Conservation (phyloP, 1,139 yeast genomes). For the Candida tetrigidarum region DNA sequence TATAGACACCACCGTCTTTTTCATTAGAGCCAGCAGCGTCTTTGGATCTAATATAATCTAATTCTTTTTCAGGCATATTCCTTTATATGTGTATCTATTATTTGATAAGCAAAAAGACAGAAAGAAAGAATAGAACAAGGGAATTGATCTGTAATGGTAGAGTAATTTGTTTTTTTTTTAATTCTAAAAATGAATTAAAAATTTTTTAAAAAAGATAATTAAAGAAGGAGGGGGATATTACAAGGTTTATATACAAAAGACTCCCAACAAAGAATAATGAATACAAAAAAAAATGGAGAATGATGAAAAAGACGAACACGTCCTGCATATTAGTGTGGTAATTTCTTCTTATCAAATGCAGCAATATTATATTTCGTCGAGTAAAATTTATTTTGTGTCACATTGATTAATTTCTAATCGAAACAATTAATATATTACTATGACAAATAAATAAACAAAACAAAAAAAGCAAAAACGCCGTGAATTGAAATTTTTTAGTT, state of each 20-base stretch:
- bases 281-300: background rate
- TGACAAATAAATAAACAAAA: too few relatives aligned
- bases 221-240: background rate
- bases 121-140: background rate
- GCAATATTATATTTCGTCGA: background rate
- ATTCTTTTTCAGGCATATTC: slow-evolving; percentile 46
- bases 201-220: background rate
- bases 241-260: background rate
- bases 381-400: background rate
- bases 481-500: background rate
- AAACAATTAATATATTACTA: slow-evolving; percentile 1
- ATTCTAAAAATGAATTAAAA: too few relatives aligned
- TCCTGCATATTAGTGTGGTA: background rate
- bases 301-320: background rate
- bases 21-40: slow-evolving; percentile 43
- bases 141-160: background rate
- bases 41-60: slow-evolving; percentile 44
- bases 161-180: too few relatives aligned
- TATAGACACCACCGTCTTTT: slow-evolving; percentile 46
- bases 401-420: background rate
- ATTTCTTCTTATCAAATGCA: slow-evolving; percentile 1
- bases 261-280: background rate
- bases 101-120: background rate
- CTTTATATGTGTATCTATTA: background rate
- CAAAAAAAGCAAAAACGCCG: background rate